A percentile compares a stretch with the other conserved stretches of the same genome.
phyloP scores from a whole-genome alignment of 23 red algal species.

The Chondrus crispus region DNA sequence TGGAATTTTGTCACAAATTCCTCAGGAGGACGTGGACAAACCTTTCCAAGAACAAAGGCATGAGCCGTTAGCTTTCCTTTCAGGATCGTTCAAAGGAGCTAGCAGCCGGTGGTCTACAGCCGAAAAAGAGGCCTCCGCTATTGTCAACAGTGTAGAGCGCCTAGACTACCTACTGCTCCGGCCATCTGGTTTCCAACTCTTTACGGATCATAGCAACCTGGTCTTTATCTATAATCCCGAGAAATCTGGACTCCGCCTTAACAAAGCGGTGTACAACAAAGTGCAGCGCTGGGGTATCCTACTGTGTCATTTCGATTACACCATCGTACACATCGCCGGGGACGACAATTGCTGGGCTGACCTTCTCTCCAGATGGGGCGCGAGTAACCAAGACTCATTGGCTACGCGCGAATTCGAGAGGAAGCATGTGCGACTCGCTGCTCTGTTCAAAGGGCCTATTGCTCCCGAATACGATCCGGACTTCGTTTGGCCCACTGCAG shows the following conservation, averaged over 20 bases:
- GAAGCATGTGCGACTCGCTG: not conserved
- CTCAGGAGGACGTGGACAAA: not conserved
- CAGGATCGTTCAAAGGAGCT: not conserved
- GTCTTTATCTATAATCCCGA: slow-evolving; percentile 20
- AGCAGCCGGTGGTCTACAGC: not conserved
- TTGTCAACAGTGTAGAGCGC: not conserved
- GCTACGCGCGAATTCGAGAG: not conserved
- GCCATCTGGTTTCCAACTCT: not conserved
- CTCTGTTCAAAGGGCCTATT: not conserved
- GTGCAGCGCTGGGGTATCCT: not conserved
- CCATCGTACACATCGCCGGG: not conserved
- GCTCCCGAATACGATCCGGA: not conserved
- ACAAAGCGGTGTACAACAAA: not conserved
- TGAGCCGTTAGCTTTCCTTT: slow-evolving; percentile 13
- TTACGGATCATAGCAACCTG: slow-evolving; percentile 21
- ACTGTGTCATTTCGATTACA: not conserved
- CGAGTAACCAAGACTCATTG: not conserved
- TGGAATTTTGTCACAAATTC: slow-evolving; percentile 4
- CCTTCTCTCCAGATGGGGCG: not conserved
- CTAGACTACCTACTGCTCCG: not conserved
- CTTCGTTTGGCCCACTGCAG: not conserved
- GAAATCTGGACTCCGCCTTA: not conserved
- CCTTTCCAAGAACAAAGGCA: not conserved
- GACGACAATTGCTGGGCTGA: not conserved
- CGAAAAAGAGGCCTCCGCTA: slow-evolving; percentile 11